A percentile compares a stretch with the other conserved stretches of the same genome.
These are phyloP conservation scores for Microascus cirrosus DNA, from an alignment of 2,329 filamentous ascomycete species.

Conservation along the genomic window DNA sequence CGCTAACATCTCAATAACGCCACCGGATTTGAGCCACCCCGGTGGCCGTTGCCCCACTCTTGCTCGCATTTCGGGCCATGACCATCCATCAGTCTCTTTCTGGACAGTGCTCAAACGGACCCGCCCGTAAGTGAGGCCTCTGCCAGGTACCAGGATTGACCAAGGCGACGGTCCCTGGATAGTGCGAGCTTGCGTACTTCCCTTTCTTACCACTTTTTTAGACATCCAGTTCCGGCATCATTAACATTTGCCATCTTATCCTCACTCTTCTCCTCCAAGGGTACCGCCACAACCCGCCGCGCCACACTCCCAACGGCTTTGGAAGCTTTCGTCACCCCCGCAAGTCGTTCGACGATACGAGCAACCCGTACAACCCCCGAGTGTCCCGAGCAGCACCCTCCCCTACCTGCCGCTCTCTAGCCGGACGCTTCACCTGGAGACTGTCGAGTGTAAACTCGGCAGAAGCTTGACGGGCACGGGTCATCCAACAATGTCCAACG, in stretches of 20 bases:
- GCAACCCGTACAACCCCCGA: background rate
- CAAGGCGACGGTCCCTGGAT: background rate
- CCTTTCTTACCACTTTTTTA: background rate
- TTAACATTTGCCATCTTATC: background rate
- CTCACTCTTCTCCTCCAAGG: background rate
- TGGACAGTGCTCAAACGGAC: background rate
- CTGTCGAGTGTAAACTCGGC: background rate
- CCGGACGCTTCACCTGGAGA: background rate
- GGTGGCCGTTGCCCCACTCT: too few relatives aligned
- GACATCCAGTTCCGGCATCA: background rate
- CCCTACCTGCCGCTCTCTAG: background rate
- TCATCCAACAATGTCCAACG: background rate
- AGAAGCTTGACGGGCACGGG: background rate
- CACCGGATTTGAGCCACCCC: background rate
- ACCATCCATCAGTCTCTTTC: background rate
- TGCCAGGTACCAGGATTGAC: background rate
- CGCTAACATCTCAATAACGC: background rate
- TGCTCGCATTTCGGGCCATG: too few relatives aligned
- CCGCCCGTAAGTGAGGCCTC: background rate
- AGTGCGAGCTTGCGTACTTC: background rate
- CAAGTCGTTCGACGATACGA: background rate
- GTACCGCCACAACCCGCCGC: background rate
- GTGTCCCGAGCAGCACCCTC: background rate
- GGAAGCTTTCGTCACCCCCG: background rate
- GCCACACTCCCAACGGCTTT: background rate